Base-by-base conservation (phyloP, 306 rosid genomes). In the Rosa lucieae region DNA sequence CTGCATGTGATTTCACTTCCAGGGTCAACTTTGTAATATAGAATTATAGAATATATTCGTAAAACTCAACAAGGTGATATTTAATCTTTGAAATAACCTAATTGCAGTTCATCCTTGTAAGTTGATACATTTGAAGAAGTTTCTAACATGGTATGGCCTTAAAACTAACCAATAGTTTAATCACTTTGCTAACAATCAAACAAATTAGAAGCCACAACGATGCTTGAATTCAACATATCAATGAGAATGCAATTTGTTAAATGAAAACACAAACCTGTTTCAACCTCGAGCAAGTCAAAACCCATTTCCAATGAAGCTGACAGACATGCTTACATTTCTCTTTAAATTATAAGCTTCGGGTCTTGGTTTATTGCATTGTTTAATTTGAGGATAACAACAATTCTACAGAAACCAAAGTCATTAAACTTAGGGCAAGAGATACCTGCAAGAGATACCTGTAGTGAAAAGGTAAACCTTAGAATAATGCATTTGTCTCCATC, bases 301-400 rank as follows among this genome's bases (percentile, higher is more conserved):
- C 13, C 74, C 74, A 70, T 73, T 81, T 23, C 78, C 78, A 56
- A 84, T 76, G 77, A 83, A 83, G 85, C 84, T 89, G 90, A 89
- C 97, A 91, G 87, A 93, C 97, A 93, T 93, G 77, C 94, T 89
- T 89, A 84, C 67, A 70, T 84, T 75, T 67, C 77, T 65, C 79
- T 80, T 77, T 84, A 63, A 83, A 65, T 74, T 48, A 59, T 71
- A 74, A 35, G 59, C 55, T 40, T 39, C 3, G 67, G 74, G 44
- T 29, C 23, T 23, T 46, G 68, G 32, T 26, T 42, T 58, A 10
- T 42, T 15, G n/a, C 52, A 61, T 85, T 77, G 67, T 72, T 77
- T 73, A 84, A 80, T 77, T 81, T 77, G 73, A 81, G 84, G 65
- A 78, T 5, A 85, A 86, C 87, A 81, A 88, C 86, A 74, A 55